Evolutionary conservation across 148 eudicot genomes (phyloP), one percentile per base, ranked within the genome.

Genomic region (Vaccinium darrowii): DNA sequence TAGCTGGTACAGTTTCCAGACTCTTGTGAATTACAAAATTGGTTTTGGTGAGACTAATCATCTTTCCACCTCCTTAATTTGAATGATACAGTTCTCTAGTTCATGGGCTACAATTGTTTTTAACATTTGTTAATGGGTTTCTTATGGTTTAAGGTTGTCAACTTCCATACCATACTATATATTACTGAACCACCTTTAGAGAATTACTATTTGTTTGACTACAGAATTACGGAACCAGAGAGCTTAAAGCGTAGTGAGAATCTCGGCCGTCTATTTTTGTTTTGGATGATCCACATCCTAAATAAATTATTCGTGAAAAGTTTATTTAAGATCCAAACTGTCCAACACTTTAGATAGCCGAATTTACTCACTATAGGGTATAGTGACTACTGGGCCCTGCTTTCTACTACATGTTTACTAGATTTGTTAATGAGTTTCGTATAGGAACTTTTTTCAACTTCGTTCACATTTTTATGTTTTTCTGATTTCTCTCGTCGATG

Each of bases 41-140:
- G 84, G 80, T 69, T 81, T 81, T 19, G 71, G 51, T 74, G 80
- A 81, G 69, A 81, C 73, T 85, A 81, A 81, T 86, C 82, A 53
- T 82, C 82, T 82, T 63, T 53, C 86, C 86, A 65, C 78, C 69
- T 65, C 53, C 76, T 51, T 53, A 0, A 69, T 69, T 82, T 51
- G 16, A 67, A 50, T 50, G 51, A 27, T 50, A 69, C 4, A 51
- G 14, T 69, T 81, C 33, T 78, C 30, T 16, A 9, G 51, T 43
- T 62, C 11, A 81, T 81, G 16, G 16, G 63, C 27, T 62, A 30
- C 47, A 30, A 33, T 36, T 36, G 21, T 43, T 36, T 78, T 53
- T 27, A 36, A 60, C 73, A 58, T 60, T 81, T 76, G 16, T 81
- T 62, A 13, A 43, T 63, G 72, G 73, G 30, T 62, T 81, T 63